Percentiles rank a stretch among this genome's conserved stretches.
phyloP scores from a whole-genome alignment of 2,329 filamentous ascomycete genomes.

The Aspergillus fructus region DNA sequence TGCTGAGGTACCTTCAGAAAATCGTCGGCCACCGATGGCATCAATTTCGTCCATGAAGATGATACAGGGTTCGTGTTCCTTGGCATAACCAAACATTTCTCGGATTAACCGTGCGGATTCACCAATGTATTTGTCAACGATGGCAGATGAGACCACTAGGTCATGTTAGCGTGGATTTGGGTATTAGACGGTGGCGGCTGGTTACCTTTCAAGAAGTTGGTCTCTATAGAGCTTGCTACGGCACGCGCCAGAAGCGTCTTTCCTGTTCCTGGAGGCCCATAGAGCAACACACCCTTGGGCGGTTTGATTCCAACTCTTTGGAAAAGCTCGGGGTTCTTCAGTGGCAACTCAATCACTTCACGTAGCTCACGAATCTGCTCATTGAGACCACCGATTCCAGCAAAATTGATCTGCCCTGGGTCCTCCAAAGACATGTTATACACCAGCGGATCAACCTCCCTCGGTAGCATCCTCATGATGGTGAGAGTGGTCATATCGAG shows the following conservation, averaged over 20 bases:
- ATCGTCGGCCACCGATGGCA: slow-evolving; percentile 92
- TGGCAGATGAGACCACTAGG: slow-evolving; percentile 92
- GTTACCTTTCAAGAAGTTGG: slow-evolving; percentile 94
- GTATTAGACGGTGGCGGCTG: not conserved
- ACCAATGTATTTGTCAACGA: slow-evolving; percentile 99
- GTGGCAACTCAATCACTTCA: slow-evolving; percentile 94
- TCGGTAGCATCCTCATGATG: slow-evolving; percentile 99
- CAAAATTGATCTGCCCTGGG: slow-evolving; percentile 95
- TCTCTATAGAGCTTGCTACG: slow-evolving; percentile 93
- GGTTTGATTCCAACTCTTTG: slow-evolving; percentile 96
- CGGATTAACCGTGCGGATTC: slow-evolving; percentile 95
- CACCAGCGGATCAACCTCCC: slow-evolving; percentile 96
- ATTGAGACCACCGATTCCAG: slow-evolving; percentile 94
- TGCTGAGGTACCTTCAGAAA: slow-evolving; percentile 95
- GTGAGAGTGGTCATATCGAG: slow-evolving; percentile 99
- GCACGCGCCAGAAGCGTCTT: slow-evolving; percentile 94
- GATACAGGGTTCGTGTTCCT: slow-evolving; percentile 98
- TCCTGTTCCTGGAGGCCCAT: slow-evolving; percentile 93
- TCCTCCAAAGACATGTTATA: slow-evolving; percentile 99
- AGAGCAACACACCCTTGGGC: slow-evolving; percentile 93
- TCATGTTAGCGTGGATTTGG: slow-evolving; percentile 9
- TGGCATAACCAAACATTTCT: slow-evolving; percentile 99
- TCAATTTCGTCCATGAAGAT: slow-evolving; percentile 99
- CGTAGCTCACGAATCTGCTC: slow-evolving; percentile 96
- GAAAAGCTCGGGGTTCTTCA: slow-evolving; percentile 99